Evolutionary conservation across 2,329 filamentous ascomycete species (phyloP), one percentile per base, ranked within the genome.

Genomic region (Cadophora malorum): DNA sequence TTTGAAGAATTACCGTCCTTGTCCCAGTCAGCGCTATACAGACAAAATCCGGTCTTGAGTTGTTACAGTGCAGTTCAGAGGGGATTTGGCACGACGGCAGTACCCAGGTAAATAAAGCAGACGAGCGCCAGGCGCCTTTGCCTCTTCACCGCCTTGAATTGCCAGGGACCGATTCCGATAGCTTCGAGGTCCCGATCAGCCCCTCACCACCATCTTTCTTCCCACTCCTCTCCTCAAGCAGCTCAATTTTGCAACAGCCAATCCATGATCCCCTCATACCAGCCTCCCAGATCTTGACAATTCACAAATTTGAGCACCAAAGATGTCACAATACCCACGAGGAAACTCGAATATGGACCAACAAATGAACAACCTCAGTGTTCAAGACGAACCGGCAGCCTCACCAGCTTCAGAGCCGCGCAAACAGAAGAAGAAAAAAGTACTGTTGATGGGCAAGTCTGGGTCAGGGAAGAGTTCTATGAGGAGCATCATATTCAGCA

Each of bases 401-500:
- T 74, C 75, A 3, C 72, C 73, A 19, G 70, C 68, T 21, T 68
- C 73, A 0, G 76, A 77, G 66, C 72, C 74, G 7, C 74, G 75
- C 19, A 90, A 90, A 74, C 86, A 87, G 75, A 92, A 93, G 84
- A 94, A 94, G 85, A 93, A 92, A 83, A 94, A 94, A 85, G 91
- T 94, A 63, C 84, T 94, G 61, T 83, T 94, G 70, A 94, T 94
- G 96, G 96, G 96, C 74, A 97, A 97, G 83, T 97, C 93, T 71
- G 96, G 96, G 65, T 97, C 95, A 0, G 96, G 96, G 65, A 99
- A 99, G 82, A 97, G 94, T 52, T 97, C 94, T 66, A 99, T 99
- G 96, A 88, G 96, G 72, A 96, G 92, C 77, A 98, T 99, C 78
- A 97, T 99, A 79, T 99, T 99, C 82, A 97, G 93, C 84, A 98